phyloP scores from a whole-genome alignment of 345 rosid species.

The Eucalyptus brandiana region DNA sequence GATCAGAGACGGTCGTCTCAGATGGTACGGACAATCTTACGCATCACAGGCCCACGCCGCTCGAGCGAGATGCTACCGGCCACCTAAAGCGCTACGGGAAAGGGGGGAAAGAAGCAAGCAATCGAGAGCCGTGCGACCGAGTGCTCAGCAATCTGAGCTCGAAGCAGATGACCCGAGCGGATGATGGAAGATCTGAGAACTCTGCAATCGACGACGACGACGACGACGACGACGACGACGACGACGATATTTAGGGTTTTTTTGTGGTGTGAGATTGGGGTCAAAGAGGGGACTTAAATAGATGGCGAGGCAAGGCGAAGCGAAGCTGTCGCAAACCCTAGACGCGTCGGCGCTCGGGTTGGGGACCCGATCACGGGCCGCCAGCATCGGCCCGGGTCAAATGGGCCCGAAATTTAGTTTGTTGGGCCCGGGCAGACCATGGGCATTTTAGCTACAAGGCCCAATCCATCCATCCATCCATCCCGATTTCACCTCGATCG shows the following conservation, averaged over 20 bases:
- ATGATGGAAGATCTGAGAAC: neutral
- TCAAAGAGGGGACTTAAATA: neutral
- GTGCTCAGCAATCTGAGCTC: neutral
- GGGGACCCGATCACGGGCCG: neutral
- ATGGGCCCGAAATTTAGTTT: neutral
- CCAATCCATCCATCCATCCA: neutral
- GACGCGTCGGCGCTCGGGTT: neutral
- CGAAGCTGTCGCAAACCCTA: neutral
- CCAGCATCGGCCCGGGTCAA: neutral
- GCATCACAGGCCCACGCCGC: constrained; percentile 23
- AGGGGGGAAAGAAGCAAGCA: rapidly evolving
- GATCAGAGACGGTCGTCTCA: constrained; percentile 28
- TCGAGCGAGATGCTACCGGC: neutral
- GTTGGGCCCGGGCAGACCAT: neutral
- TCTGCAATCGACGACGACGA: neutral
- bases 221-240: rapidly evolving
- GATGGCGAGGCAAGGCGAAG: neutral
- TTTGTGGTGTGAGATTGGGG: rapidly evolving
- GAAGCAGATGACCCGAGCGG: rapidly evolving
- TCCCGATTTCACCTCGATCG: neutral
- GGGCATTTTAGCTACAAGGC: neutral
- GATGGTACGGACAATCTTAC: constrained; percentile 45
- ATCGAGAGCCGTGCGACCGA: neutral
- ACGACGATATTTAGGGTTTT: neutral
- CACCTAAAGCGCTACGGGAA: neutral